Conservation (phyloP, 371 early-diverging fungal species). For the Apophysomyces elegans region DNA sequence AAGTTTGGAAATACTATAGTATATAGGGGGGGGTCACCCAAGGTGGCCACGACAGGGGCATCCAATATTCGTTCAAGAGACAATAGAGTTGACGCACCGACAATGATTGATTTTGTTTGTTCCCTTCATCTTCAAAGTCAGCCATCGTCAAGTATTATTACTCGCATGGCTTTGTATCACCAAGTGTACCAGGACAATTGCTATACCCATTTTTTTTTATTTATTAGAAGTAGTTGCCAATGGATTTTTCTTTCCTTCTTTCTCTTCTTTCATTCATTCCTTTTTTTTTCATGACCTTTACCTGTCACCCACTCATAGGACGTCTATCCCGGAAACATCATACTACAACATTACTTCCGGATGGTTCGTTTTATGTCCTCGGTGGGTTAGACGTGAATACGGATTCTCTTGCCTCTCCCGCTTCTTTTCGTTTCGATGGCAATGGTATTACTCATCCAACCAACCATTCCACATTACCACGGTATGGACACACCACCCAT, state of each 20-base stretch:
- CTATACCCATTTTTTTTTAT: neutral
- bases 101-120: neutral
- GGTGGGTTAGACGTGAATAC: neutral
- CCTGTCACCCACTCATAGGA: constrained; percentile 2
- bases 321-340: constrained; percentile 1
- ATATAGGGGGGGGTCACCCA: too few relatives aligned
- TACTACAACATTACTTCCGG: neutral
- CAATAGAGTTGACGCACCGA: neutral
- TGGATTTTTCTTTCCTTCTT: constrained; percentile 2
- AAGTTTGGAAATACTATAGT: too few relatives aligned
- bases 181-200: neutral
- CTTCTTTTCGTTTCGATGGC: neutral
- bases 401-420: neutral
- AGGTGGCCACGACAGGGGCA: too few relatives aligned
- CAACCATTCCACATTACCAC: neutral
- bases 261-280: constrained; percentile 1
- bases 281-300: constrained; percentile 8
- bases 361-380: neutral
- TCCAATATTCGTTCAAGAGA: too few relatives aligned
- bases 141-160: constrained; percentile 3
- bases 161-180: constrained; percentile 7
- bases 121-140: neutral
- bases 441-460: neutral
- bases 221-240: neutral
- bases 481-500: neutral